Percentiles rank a stretch among this genome's conserved stretches.
Evolutionary conservation across 2,329 filamentous ascomycete genomes (phyloP).

Genomic region (Alternaria brassicicola): DNA sequence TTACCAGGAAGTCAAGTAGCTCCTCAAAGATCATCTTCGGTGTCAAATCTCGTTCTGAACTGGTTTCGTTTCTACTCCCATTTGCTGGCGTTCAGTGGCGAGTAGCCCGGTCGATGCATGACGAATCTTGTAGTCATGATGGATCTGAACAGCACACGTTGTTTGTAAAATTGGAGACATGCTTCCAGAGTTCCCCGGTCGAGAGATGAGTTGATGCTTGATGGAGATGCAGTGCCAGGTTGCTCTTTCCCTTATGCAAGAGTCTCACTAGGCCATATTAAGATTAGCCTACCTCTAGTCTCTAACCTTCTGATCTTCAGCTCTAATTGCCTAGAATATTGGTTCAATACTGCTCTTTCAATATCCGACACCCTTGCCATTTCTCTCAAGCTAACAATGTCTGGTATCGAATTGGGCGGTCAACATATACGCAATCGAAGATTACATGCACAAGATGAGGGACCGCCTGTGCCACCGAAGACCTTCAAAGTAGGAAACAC

Average conservation of each 20-base stretch:
- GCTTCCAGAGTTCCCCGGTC: no score
- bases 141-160: rapidly evolving
- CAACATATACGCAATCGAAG: background rate
- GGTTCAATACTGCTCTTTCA: background rate
- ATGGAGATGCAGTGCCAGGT: background rate
- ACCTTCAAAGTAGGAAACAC: background rate
- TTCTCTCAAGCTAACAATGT: background rate
- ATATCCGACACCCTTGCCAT: background rate
- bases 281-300: background rate
- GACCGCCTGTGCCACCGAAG: background rate
- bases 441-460: background rate
- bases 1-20: no score
- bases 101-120: no score
- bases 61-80: background rate
- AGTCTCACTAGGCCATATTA: background rate
- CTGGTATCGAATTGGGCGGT: background rate
- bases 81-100: background rate
- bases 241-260: background rate
- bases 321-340: no score
- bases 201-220: background rate
- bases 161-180: no score
- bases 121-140: background rate
- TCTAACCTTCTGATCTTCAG: rapidly evolving
- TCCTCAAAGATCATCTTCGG: background rate
- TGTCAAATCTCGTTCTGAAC: background rate